These are phyloP conservation scores for Acanthamoeba rhysodes DNA, from an alignment of 208 protist genomes.

Conservation along the genomic window DNA sequence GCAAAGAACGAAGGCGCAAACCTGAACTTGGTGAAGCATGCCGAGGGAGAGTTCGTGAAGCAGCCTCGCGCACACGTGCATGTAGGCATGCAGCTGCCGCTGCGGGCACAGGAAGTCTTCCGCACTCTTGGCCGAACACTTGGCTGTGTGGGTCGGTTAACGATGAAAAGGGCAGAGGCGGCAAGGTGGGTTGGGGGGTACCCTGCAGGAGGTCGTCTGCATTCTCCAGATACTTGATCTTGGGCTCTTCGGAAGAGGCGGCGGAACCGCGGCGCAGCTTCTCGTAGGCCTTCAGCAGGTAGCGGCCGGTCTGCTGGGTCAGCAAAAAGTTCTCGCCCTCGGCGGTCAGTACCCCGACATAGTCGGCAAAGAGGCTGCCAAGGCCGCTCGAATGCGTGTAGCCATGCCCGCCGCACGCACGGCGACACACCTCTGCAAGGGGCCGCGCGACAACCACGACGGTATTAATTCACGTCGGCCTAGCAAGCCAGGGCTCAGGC, in stretches of 20 bases:
- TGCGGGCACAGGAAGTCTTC: slow-evolving; percentile 60
- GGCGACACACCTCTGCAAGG: slow-evolving; percentile 55
- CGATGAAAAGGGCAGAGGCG: too few relatives aligned
- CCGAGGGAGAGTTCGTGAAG: slow-evolving; percentile 52
- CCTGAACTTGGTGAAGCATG: slow-evolving; percentile 51
- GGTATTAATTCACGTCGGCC: background rate
- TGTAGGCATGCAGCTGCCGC: slow-evolving; percentile 33
- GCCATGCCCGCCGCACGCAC: slow-evolving; percentile 74
- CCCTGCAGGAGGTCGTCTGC: slow-evolving; percentile 14
- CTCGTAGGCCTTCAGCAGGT: slow-evolving; percentile 76
- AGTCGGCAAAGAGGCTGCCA: slow-evolving; percentile 58
- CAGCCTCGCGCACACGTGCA: slow-evolving; percentile 57
- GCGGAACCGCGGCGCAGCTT: slow-evolving; percentile 51
- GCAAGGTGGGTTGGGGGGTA: too few relatives aligned
- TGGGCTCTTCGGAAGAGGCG: background rate
- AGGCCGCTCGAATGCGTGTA: slow-evolving; percentile 73
- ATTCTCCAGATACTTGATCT: slow-evolving; percentile 64
- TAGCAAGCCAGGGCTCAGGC: background rate
- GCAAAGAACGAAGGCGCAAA: background rate
- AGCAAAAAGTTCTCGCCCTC: slow-evolving; percentile 79
- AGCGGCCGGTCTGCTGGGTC: slow-evolving; percentile 77
- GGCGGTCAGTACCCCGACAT: slow-evolving; percentile 68
- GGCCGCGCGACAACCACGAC: background rate
- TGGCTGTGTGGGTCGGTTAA: slow-evolving; percentile 3
- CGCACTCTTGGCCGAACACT: slow-evolving; percentile 9